A percentile compares a stretch with the other conserved stretches of the same genome.
Evolutionary conservation across 495 filamentous ascomycete species (phyloP).

Genomic region (Staphylotrichum longicolle): DNA sequence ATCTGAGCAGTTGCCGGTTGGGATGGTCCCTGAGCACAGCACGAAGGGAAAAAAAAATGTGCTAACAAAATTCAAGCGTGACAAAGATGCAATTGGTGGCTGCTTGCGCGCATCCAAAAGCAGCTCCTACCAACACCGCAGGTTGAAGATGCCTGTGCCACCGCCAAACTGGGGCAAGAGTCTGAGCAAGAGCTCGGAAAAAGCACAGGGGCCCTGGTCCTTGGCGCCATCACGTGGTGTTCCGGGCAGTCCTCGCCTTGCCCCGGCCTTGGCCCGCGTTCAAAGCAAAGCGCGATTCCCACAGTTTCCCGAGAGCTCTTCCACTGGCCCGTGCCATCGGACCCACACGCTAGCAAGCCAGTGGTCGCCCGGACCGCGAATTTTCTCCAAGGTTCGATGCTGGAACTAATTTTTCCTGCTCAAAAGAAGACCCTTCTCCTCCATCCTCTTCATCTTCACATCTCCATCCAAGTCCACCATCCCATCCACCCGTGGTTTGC

Average conservation of each 20-base stretch:
- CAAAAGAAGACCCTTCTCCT: constrained; percentile 24
- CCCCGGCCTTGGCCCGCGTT: not conserved
- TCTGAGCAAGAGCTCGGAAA: too few relatives aligned
- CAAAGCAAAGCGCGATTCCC: not conserved
- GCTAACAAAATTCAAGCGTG: too few relatives aligned
- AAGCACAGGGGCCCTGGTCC: not conserved
- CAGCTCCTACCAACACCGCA: too few relatives aligned
- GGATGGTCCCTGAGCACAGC: too few relatives aligned
- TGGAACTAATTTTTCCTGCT: constrained; percentile 42
- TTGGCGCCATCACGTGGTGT: not conserved
- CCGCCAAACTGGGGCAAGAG: too few relatives aligned
- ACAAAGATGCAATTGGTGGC: too few relatives aligned
- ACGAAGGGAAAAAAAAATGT: too few relatives aligned
- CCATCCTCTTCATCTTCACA: constrained; percentile 26
- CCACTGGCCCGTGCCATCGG: constrained; percentile 24
- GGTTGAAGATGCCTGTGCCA: too few relatives aligned
- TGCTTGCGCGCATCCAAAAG: too few relatives aligned
- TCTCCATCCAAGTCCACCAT: constrained; percentile 28
- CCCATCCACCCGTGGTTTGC: constrained; percentile 35
- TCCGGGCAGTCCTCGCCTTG: not conserved
- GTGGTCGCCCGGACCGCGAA: constrained; percentile 25
- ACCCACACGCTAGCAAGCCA: constrained; percentile 21
- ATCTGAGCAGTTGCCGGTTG: too few relatives aligned
- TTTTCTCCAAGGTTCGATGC: constrained; percentile 37
- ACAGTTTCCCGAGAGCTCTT: not conserved